Evolutionary conservation across 2,329 filamentous ascomycete species (phyloP).

Genomic region (Botrytis paeoniae): DNA sequence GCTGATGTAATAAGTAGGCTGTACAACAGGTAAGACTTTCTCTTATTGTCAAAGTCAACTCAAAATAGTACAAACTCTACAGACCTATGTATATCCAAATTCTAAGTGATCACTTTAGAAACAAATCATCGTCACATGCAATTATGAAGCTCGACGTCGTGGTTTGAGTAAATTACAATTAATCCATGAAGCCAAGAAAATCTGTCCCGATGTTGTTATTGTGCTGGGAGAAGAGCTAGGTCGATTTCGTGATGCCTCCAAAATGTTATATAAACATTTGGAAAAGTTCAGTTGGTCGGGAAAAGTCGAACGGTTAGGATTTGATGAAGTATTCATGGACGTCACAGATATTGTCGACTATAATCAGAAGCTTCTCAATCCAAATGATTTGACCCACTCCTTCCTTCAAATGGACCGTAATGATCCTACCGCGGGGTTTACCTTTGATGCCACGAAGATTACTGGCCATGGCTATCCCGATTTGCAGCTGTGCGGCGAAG

Average conservation of each 20-base stretch:
- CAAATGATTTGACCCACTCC: constrained; percentile 58
- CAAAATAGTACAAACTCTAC: not conserved
- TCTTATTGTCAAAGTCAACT: not conserved
- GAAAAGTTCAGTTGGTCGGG: constrained; percentile 72
- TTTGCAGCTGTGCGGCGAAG: constrained; percentile 14
- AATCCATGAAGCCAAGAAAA: constrained; percentile 72
- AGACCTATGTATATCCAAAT: not conserved
- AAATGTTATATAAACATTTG: constrained; percentile 72
- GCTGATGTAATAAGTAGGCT: constrained; percentile 33
- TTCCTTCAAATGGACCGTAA: constrained; percentile 75
- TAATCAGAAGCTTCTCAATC: constrained; percentile 71
- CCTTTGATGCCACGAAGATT: constrained; percentile 67
- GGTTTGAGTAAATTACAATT: constrained; percentile 80
- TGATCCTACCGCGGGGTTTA: constrained; percentile 78
- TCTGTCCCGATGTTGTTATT: constrained; percentile 81
- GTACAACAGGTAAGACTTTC: constrained; percentile 36
- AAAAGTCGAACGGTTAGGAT: constrained; percentile 77
- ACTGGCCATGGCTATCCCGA: constrained; percentile 51
- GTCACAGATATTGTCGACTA: constrained; percentile 84
- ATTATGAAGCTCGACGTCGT: constrained; percentile 80
- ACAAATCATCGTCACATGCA: constrained; percentile 81
- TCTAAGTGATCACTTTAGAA: constrained; percentile 41
- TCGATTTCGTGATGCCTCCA: constrained; percentile 82
- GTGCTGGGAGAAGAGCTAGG: constrained; percentile 84
- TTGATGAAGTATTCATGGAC: constrained; percentile 76